These are phyloP conservation scores for Hortiboletus rubellus DNA, from an alignment of 1,284 basidiomycete species.

Conservation along the genomic window DNA sequence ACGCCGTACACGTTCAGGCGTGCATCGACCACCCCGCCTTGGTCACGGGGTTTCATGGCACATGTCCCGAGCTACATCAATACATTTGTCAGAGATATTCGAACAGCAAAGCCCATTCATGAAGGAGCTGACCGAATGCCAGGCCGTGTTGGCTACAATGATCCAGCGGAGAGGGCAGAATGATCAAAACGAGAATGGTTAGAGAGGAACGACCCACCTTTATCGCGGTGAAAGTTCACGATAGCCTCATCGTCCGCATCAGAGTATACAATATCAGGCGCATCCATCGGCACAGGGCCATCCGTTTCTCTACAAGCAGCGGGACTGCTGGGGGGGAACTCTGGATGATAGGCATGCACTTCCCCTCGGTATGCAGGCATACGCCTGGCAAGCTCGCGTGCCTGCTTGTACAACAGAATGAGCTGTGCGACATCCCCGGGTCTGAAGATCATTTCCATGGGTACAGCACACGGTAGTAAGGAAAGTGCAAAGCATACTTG, in stretches of 20 bases:
- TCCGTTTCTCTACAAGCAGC: slow-evolving; percentile 39
- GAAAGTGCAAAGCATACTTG: slow-evolving; percentile 4
- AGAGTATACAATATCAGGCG: slow-evolving; percentile 55
- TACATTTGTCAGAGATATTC: neutral
- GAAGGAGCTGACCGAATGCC: slow-evolving; percentile 51
- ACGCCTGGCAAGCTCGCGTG: slow-evolving; percentile 41
- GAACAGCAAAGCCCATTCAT: too few species aligned
- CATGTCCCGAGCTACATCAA: slow-evolving; percentile 31
- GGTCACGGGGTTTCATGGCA: slow-evolving; percentile 30
- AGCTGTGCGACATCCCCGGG: slow-evolving; percentile 14
- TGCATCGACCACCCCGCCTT: slow-evolving; percentile 32
- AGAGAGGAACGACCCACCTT: slow-evolving; percentile 23
- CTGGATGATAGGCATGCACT: slow-evolving; percentile 44
- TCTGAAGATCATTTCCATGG: slow-evolving; percentile 2
- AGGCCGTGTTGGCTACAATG: slow-evolving; percentile 44
- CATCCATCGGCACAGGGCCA: slow-evolving; percentile 42
- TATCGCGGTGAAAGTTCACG: slow-evolving; percentile 42
- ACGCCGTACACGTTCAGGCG: slow-evolving; percentile 33
- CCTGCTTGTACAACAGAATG: slow-evolving; percentile 18
- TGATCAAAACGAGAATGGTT: too few species aligned
- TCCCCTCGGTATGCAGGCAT: slow-evolving; percentile 60
- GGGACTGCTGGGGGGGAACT: slow-evolving; percentile 46
- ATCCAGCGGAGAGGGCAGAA: neutral
- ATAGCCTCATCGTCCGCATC: slow-evolving; percentile 55
- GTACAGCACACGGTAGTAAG: neutral